Evolutionary conservation across 495 filamentous ascomycete species (phyloP).

Genomic region (Platismatia glauca): DNA sequence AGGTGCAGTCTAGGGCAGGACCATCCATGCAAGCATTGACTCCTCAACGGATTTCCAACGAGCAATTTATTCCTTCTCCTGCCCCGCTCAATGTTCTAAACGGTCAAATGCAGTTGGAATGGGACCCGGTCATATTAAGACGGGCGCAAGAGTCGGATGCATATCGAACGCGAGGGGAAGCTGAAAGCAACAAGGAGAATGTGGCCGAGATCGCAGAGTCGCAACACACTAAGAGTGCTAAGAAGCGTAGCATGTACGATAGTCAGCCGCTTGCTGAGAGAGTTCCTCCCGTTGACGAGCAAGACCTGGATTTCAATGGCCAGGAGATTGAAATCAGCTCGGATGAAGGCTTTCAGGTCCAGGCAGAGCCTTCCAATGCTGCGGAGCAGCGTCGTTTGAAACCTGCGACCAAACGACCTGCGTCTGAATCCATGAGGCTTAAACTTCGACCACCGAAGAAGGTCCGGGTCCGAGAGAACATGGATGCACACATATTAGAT

Average conservation of each 20-base stretch:
- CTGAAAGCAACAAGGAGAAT: slow-evolving; percentile 25
- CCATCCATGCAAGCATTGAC: not conserved
- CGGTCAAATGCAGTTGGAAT: slow-evolving; percentile 4
- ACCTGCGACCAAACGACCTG: slow-evolving; percentile 12
- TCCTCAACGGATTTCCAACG: not conserved
- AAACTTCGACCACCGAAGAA: slow-evolving; percentile 7
- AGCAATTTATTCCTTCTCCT: not conserved
- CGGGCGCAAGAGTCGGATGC: not conserved
- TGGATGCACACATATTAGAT: not conserved
- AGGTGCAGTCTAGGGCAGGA: slow-evolving; percentile 10
- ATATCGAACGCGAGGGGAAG: slow-evolving; percentile 4
- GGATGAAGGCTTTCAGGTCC: slow-evolving; percentile 25
- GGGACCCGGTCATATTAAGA: not conserved
- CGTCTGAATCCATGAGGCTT: slow-evolving; percentile 1
- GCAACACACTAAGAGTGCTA: slow-evolving; percentile 4
- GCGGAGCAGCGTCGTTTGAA: slow-evolving; percentile 3
- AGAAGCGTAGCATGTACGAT: slow-evolving; percentile 22
- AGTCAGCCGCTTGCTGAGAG: slow-evolving; percentile 30
- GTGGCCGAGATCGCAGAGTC: slow-evolving; percentile 8
- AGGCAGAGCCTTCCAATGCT: slow-evolving; percentile 18
- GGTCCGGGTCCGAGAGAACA: slow-evolving; percentile 5
- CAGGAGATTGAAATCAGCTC: slow-evolving; percentile 13
- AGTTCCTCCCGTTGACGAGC: slow-evolving; percentile 7
- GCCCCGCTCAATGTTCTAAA: slow-evolving; percentile 8
- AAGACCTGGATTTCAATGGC: not conserved